These are phyloP conservation scores for Grosmannia serpens DNA, from an alignment of 2,329 filamentous ascomycete genomes.

Conservation along the genomic window DNA sequence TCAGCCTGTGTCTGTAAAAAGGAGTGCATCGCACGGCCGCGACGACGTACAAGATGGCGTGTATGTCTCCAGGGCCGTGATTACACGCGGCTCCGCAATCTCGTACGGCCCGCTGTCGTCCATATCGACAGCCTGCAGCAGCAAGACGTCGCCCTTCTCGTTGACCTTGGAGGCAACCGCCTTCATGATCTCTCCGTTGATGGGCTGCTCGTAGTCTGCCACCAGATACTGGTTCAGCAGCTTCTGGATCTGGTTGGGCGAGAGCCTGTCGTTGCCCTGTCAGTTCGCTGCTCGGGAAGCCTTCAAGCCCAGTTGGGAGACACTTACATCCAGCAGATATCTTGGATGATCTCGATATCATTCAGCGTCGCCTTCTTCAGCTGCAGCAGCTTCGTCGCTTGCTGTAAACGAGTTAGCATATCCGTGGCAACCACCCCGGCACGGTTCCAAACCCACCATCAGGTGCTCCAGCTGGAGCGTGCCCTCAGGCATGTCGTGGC, in stretches of 20 bases:
- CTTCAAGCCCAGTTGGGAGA: background rate
- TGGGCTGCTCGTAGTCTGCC: constrained; percentile 97
- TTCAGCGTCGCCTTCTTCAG: constrained; percentile 98
- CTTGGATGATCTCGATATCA: constrained; percentile 99
- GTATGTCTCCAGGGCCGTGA: constrained; percentile 94
- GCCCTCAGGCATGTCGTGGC: constrained; percentile 97
- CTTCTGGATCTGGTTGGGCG: constrained; percentile 98
- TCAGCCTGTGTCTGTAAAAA: background rate
- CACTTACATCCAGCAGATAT: constrained; percentile 98
- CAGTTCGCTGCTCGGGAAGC: background rate
- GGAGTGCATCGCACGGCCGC: too few species aligned
- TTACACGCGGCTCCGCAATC: constrained; percentile 91
- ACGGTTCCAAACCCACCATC: constrained; percentile 56
- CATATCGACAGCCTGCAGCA: constrained; percentile 94
- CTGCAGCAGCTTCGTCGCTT: constrained; percentile 96
- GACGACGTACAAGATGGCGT: constrained; percentile 81
- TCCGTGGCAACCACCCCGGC: background rate
- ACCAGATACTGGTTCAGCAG: constrained; percentile 97
- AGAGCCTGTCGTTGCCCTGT: constrained; percentile 53
- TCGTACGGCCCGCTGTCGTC: constrained; percentile 97
- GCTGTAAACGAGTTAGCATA: constrained; percentile 36
- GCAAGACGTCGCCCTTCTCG: constrained; percentile 93
- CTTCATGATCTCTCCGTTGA: constrained; percentile 99
- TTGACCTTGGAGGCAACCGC: constrained; percentile 93
- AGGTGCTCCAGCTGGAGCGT: constrained; percentile 95